Evolutionary conservation across 2,329 filamentous ascomycete species (phyloP), one percentile per base, ranked within the genome.

Genomic region (Zymoseptoria brevis): DNA sequence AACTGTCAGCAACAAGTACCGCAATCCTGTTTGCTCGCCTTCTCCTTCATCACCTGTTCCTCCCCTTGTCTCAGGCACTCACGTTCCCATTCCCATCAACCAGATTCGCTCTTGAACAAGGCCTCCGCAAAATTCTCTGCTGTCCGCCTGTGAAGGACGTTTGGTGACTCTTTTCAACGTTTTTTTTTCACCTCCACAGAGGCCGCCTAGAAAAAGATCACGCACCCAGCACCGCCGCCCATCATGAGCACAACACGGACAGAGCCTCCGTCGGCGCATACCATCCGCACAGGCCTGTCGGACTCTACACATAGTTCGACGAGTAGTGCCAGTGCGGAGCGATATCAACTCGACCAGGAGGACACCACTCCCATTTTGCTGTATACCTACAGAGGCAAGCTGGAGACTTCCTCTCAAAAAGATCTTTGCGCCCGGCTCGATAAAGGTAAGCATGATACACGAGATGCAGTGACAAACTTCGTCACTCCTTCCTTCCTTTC

Each of bases 331-430:
- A 74, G 76, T 50, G 71, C 71, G 4, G 67, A 68, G 56, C 63
- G 69, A 45, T 79, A 79, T 60, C 70, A 71, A 45, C 72, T 80
- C 6, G 74, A 80, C 62, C 75, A 76, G 55, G 68, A 74, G 51
- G 73, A 78, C 68, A 71, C 62, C 30, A 69, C 70, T 52, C 73
- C 73, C 19, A 78, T 80, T 51, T 68, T 80, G 22, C 74, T 79
- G 49, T 79, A 79, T 67, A 72, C 72, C 58, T 79, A 77, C 58
- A 55, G 50, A 50, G 75, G 74, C 8, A 74, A 73, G 19, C 69
- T 79, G 24, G 71, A 76, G 61, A 71, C 75, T 4, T 73, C 72
- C 55, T 75, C 76, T 50, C 77, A 79, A 58, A 74, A 75, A 60
- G 75, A 77, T 19, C 72, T 80, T 11, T 77, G 75, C 64, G 70